Percentiles rank a stretch among this genome's conserved stretches.
These are phyloP conservation scores for Xylaria sp. DNA, from an alignment of 2,329 filamentous ascomycete species.

Conservation along the genomic window DNA sequence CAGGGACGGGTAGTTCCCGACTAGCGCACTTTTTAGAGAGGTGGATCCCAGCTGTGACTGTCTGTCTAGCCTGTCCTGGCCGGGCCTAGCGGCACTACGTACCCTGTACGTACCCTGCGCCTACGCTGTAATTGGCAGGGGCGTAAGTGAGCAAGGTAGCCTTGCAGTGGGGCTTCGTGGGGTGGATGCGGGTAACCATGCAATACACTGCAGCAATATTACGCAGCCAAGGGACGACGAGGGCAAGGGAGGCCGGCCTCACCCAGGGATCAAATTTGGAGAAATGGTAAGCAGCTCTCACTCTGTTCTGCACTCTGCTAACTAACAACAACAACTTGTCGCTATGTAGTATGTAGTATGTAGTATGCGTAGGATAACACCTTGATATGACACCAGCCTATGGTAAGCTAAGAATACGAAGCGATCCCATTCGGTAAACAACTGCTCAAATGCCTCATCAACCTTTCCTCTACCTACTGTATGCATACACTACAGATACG, in stretches of 20 bases:
- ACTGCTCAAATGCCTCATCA: no score
- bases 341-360: no score
- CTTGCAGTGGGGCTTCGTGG: slow-evolving; percentile 29
- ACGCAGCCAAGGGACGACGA: slow-evolving; percentile 45
- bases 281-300: slow-evolving; percentile 3
- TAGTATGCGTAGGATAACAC: no score
- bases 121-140: slow-evolving; percentile 14
- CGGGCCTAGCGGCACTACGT: slow-evolving; percentile 17
- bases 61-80: slow-evolving; percentile 23
- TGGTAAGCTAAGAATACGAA: no score
- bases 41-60: slow-evolving; percentile 6
- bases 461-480: background rate
- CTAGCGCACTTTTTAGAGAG: slow-evolving; percentile 43
- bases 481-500: background rate
- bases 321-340: no score
- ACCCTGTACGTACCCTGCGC: slow-evolving; percentile 2
- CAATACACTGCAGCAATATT: slow-evolving; percentile 43
- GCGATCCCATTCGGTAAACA: no score
- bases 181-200: slow-evolving; percentile 38
- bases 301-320: background rate
- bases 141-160: slow-evolving; percentile 11
- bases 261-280: slow-evolving; percentile 34
- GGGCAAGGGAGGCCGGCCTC: slow-evolving; percentile 32
- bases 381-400: no score
- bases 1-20: slow-evolving; percentile 47